phyloP scores from a whole-genome alignment of 1,284 basidiomycete genomes.

The Salmacisia buchloeana region DNA sequence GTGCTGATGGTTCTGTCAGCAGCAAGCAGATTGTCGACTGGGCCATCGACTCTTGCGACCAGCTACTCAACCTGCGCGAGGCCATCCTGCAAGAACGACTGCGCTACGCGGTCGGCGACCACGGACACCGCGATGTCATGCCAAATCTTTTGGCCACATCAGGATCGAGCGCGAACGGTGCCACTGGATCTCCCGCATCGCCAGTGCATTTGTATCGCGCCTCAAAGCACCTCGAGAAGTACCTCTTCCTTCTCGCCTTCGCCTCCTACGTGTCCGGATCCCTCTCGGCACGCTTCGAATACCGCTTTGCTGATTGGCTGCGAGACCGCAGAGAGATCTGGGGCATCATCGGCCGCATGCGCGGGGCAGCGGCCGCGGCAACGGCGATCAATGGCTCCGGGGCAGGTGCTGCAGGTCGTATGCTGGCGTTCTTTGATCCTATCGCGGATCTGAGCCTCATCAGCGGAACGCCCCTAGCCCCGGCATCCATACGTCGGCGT shows the following conservation, averaged over 20 bases:
- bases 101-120: constrained; percentile 26
- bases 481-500: neutral
- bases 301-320: constrained; percentile 80
- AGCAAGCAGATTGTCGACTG: constrained; percentile 43
- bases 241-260: constrained; percentile 91
- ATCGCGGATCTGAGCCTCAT: constrained; percentile 42
- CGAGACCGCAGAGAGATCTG: constrained; percentile 82
- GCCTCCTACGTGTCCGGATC: constrained; percentile 77
- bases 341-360: constrained; percentile 55
- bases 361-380: constrained; percentile 6
- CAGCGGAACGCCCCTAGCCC: constrained; percentile 31
- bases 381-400: constrained; percentile 8
- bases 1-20: constrained; percentile 17
- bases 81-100: constrained; percentile 40
- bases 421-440: constrained; percentile 39
- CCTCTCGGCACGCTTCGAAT: constrained; percentile 61
- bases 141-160: too few relatives aligned
- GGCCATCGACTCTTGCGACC: constrained; percentile 45
- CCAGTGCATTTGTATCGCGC: constrained; percentile 36
- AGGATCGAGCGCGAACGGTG: constrained; percentile 12
- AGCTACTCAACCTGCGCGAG: constrained; percentile 46
- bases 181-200: neutral
- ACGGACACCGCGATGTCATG: too few relatives aligned
- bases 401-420: constrained; percentile 57
- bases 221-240: constrained; percentile 56